phyloP scores from a whole-genome alignment of 495 filamentous ascomycete species.

The Lichenothelia convexa region DNA sequence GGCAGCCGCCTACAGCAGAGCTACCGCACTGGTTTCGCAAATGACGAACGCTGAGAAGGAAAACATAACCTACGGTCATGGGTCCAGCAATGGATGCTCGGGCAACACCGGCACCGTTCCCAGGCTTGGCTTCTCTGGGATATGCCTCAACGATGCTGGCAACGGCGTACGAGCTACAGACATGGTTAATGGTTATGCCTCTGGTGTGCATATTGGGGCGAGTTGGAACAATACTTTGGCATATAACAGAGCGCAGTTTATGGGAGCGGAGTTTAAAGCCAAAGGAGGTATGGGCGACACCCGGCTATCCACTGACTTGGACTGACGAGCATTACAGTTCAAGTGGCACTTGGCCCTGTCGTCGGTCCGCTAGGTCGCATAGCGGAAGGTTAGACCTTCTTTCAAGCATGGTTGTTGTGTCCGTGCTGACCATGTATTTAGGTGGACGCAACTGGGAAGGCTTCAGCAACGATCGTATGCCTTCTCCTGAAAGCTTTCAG shows the following conservation, averaged over 20 bases:
- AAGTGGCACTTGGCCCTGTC: conserved; percentile 25
- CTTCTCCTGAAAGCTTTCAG: no score
- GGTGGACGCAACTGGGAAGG: conserved; percentile 27
- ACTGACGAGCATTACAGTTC: no score
- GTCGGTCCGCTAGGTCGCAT: no score
- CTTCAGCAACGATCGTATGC: conserved; percentile 33
- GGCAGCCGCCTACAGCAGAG: conserved; percentile 5
- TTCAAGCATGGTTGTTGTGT: conserved; percentile 32
- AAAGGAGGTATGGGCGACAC: no score
- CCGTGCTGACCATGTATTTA: conserved; percentile 32
- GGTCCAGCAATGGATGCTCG: conserved; percentile 4
- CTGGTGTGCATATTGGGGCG: conserved; percentile 9
- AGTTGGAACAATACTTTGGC: conserved; percentile 8
- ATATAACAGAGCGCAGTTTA: conserved; percentile 8
- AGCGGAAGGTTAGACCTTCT: conserved; percentile 35
- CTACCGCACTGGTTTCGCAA: conserved; percentile 5
- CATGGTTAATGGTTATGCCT: conserved; percentile 6
- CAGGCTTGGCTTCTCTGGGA: conserved; percentile 37
- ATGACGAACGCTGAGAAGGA: conserved; percentile 10
- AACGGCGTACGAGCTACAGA: conserved; percentile 30
- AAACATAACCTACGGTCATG: conserved; percentile 10
- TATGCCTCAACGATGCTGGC: conserved; percentile 48
- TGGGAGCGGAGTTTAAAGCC: conserved; percentile 13
- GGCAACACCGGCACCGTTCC: conserved; percentile 9
- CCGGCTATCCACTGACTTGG: conserved; percentile 37